Conservation (phyloP, 345 rosid genomes). For the Brassica incana region DNA sequence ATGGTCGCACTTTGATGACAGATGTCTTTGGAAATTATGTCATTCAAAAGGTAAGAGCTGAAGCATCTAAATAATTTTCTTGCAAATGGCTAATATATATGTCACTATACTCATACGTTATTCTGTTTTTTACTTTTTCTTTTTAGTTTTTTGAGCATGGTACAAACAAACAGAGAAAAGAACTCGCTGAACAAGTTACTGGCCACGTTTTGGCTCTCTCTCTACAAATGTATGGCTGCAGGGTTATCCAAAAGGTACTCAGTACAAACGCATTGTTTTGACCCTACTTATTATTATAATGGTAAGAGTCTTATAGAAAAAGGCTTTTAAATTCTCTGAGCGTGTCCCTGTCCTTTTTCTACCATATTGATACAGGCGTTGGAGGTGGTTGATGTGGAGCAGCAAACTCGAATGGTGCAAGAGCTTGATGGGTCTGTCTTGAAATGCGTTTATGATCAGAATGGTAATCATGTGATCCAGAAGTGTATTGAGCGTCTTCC, state of each 20-base stretch:
- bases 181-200: conserved; percentile 70
- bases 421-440: conserved; percentile 88
- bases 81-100: not conserved
- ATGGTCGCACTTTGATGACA: conserved; percentile 87
- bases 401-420: conserved; percentile 68
- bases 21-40: conserved; percentile 99
- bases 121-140: conserved; percentile 38
- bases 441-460: conserved; percentile 97
- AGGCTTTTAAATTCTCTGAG: conserved; percentile 9
- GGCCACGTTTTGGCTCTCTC: conserved; percentile 89
- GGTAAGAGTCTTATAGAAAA: not conserved
- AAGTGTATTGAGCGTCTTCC: conserved; percentile 93
- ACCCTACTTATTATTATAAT: not conserved
- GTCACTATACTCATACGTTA: conserved; percentile 10
- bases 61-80: not conserved
- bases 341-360: not conserved
- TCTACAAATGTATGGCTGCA: conserved; percentile 98
- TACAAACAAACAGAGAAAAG: conserved; percentile 69
- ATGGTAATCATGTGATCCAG: conserved; percentile 98
- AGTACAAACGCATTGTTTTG: conserved; percentile 2
- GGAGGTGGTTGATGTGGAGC: conserved; percentile 82
- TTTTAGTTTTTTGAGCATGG: conserved; percentile 89
- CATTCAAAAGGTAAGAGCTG: conserved; percentile 70
- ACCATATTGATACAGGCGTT: conserved; percentile 56
- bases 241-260: conserved; percentile 96